Percentiles rank a stretch among this genome's conserved stretches.
Conservation (phyloP, 2,329 filamentous ascomycete genomes). For the Colletotrichum horii region DNA sequence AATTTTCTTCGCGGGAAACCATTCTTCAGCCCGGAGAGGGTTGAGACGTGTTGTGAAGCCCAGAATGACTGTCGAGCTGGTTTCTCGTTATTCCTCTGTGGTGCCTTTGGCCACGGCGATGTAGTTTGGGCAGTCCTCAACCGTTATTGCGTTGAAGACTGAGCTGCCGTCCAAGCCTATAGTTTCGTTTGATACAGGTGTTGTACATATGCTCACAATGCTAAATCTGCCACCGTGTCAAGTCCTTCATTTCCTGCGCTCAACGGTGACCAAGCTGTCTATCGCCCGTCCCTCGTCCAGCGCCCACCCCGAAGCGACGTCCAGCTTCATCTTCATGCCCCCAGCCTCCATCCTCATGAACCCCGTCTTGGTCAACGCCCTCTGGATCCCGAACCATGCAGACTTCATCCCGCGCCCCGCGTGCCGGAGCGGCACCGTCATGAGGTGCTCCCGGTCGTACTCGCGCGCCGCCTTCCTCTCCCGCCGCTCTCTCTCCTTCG, state of each 20-base stretch:
- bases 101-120: neutral
- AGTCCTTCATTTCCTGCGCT: neutral
- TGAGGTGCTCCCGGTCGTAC: constrained; percentile 59
- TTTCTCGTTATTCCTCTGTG: neutral
- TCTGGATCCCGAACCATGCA: constrained; percentile 50
- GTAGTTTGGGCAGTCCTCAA: neutral
- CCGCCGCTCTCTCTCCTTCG: constrained; percentile 38
- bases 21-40: neutral
- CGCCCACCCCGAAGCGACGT: constrained; percentile 61
- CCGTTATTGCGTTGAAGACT: neutral
- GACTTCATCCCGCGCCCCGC: constrained; percentile 43
- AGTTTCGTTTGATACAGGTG: neutral
- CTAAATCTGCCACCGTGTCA: neutral
- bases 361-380: constrained; percentile 61
- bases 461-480: constrained; percentile 45
- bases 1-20: too few relatives aligned
- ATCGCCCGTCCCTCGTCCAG: constrained; percentile 64
- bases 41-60: neutral
- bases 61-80: neutral
- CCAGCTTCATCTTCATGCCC: constrained; percentile 59
- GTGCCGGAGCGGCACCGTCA: constrained; percentile 64
- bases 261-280: constrained; percentile 53
- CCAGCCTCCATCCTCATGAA: constrained; percentile 57
- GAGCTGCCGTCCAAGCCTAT: neutral
- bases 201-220: neutral